Conservation (phyloP, 169 alveolate species). For the Plasmodium knowlesi region DNA sequence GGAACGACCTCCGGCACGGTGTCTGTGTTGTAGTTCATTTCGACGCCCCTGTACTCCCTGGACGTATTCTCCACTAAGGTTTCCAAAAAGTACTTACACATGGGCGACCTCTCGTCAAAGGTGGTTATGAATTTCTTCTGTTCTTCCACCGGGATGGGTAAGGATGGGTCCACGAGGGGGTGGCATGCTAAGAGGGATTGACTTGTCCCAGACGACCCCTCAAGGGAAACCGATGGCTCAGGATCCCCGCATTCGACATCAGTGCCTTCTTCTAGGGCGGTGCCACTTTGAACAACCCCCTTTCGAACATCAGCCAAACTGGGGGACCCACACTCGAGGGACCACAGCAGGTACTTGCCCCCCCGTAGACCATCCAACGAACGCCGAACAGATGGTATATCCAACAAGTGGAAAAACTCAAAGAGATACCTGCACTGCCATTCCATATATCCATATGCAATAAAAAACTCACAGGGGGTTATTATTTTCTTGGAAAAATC, state of each 20-base stretch:
- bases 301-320: background rate
- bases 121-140: conserved; percentile 34
- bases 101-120: conserved; percentile 52
- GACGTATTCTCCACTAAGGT: conserved; percentile 35
- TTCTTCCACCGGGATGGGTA: conserved; percentile 35
- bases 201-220: background rate
- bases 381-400: background rate
- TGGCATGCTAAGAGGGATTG: conserved; percentile 7
- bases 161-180: conserved; percentile 19
- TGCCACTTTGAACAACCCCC: background rate
- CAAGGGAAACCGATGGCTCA: background rate
- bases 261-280: background rate
- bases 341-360: conserved; percentile 36
- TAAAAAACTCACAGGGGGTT: conserved; percentile 81
- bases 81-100: conserved; percentile 44
- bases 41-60: conserved; percentile 61
- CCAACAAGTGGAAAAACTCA: conserved; percentile 68
- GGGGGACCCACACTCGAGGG: background rate
- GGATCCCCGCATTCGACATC: background rate
- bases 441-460: conserved; percentile 76
- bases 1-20: conserved; percentile 15
- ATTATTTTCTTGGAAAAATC: conserved; percentile 75
- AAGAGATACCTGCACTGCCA: conserved; percentile 78
- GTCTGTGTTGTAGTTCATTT: conserved; percentile 38
- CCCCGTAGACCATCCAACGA: background rate